Percentiles rank a stretch among this genome's conserved stretches.
phyloP scores from a whole-genome alignment of 345 rosid species.

The Syzygium oleosum region DNA sequence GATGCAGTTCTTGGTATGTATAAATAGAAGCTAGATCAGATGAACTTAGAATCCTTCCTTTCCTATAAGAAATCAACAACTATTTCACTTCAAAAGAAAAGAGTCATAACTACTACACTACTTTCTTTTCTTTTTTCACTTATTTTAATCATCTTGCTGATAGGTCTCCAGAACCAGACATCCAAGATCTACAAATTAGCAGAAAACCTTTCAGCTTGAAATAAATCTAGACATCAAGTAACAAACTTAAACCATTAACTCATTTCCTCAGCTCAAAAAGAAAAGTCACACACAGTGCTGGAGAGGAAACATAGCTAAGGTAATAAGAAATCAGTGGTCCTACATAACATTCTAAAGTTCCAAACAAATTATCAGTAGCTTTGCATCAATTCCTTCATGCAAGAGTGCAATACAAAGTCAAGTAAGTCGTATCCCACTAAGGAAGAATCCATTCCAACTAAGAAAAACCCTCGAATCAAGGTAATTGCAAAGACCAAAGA shows the following conservation, averaged over 20 bases:
- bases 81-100: not conserved
- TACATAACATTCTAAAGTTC: not conserved
- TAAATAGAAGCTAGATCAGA: not conserved
- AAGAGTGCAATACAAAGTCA: not conserved
- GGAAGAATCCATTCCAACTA: not conserved
- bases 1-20: not conserved
- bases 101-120: not conserved
- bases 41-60: not conserved
- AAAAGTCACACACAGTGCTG: not conserved
- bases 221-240: not conserved
- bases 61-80: not conserved
- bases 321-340: not conserved
- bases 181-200: not conserved
- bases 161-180: not conserved
- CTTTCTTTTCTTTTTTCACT: not conserved
- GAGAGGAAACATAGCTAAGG: not conserved
- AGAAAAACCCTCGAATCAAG: not conserved
- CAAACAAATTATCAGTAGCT: not conserved
- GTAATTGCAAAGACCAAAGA: not conserved
- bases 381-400: not conserved
- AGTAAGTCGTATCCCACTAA: not conserved
- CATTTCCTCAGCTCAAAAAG: not conserved
- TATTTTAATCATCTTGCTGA: not conserved
- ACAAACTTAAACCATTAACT: not conserved
- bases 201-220: not conserved